Conservation (phyloP, 345 rosid species). For the Rhodamnia argentea region DNA sequence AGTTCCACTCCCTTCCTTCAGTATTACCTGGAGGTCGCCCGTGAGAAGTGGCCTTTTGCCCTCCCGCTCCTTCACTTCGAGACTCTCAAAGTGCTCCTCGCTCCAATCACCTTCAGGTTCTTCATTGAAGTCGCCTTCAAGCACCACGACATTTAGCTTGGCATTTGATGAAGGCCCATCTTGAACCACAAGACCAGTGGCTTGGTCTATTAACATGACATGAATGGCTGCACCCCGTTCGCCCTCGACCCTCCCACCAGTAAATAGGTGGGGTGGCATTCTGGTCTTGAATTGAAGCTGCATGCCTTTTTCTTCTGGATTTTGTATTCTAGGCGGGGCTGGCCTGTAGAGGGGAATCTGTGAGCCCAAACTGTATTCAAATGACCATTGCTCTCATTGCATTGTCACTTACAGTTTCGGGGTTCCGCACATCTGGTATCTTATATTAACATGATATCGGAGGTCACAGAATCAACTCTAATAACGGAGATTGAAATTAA, state of each 20-base stretch:
- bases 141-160: constrained; percentile 63
- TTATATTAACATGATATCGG: not conserved
- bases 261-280: constrained; percentile 91
- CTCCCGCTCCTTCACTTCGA: constrained; percentile 74
- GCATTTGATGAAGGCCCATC: constrained; percentile 58
- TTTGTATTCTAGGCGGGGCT: constrained; percentile 47
- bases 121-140: constrained; percentile 81
- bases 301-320: constrained; percentile 45
- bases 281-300: constrained; percentile 75
- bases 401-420: not conserved
- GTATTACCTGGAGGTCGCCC: constrained; percentile 61
- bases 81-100: constrained; percentile 59
- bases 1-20: constrained; percentile 84
- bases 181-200: constrained; percentile 52
- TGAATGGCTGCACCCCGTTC: constrained; percentile 83
- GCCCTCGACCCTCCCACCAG: constrained; percentile 89
- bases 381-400: not conserved
- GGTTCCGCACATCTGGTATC: not conserved
- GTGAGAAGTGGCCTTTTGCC: constrained; percentile 87
- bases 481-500: not conserved
- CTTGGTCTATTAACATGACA: constrained; percentile 52
- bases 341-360: constrained; percentile 27
- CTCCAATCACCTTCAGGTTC: constrained; percentile 63
- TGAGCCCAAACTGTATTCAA: not conserved
- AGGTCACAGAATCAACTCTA: not conserved